These are phyloP conservation scores for Lodderomyces pseudojiufengensis DNA, from an alignment of 1,139 yeast species.

Conservation along the genomic window DNA sequence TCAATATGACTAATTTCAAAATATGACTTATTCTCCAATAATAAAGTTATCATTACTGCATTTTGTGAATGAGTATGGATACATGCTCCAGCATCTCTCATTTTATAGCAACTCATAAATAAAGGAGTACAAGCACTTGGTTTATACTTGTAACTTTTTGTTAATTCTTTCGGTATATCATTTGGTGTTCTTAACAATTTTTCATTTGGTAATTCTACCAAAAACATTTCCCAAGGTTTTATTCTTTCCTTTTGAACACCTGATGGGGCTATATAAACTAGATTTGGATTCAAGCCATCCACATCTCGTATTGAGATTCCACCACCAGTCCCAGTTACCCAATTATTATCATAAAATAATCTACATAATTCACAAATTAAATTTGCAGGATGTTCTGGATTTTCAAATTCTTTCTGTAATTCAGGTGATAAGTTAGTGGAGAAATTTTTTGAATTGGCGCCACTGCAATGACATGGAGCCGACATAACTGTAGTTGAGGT, in stretches of 20 bases:
- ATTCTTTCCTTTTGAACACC: conserved; percentile 94
- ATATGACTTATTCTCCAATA: conserved; percentile 57
- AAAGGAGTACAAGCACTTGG: conserved; percentile 94
- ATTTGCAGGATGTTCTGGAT: conserved; percentile 78
- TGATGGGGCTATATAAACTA: conserved; percentile 82
- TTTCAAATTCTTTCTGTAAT: conserved; percentile 21
- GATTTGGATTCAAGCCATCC: conserved; percentile 39
- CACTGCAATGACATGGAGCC: conserved; percentile 18
- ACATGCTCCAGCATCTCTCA: conserved; percentile 84
- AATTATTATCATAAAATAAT: conserved; percentile 71
- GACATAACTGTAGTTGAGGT: conserved; percentile 13
- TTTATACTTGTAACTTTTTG: conserved; percentile 51
- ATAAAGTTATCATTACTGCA: conserved; percentile 77
- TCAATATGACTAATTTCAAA: conserved; percentile 79
- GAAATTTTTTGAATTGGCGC: not conserved
- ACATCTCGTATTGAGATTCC: conserved; percentile 78
- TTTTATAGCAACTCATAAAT: conserved; percentile 70
- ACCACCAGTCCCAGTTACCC: conserved; percentile 98
- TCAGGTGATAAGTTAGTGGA: conserved; percentile 8
- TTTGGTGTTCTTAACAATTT: conserved; percentile 61
- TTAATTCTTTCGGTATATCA: conserved; percentile 36
- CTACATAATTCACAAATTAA: conserved; percentile 79
- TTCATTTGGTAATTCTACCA: conserved; percentile 56
- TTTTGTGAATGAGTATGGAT: conserved; percentile 91
- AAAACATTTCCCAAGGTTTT: conserved; percentile 78